These are phyloP conservation scores for Trypanosoma avium DNA, from an alignment of 208 protist species.

Conservation along the genomic window DNA sequence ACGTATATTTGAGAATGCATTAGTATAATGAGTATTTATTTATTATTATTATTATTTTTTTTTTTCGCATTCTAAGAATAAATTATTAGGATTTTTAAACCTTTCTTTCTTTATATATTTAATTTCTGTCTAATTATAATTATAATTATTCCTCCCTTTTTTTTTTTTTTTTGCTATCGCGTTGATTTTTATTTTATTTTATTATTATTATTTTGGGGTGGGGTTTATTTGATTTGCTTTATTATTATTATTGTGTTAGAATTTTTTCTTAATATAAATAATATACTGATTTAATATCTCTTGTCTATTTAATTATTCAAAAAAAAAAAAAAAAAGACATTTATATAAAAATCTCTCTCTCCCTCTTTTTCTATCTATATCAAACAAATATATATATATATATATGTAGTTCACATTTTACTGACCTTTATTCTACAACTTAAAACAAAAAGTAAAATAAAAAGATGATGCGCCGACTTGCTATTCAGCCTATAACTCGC, in stretches of 20 bases:
- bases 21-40: background rate
- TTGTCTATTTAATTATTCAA: too few relatives aligned
- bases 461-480: conserved; percentile 81
- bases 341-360: too few relatives aligned
- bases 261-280: too few relatives aligned
- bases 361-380: background rate
- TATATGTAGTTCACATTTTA: background rate
- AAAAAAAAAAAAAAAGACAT: too few relatives aligned
- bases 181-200: too few relatives aligned
- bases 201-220: too few relatives aligned
- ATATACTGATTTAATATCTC: too few relatives aligned
- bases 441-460: background rate
- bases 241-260: too few relatives aligned
- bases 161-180: background rate
- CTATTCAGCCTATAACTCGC: conserved; percentile 49
- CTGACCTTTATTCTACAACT: too few relatives aligned
- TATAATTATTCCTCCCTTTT: background rate
- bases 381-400: background rate
- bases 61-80: background rate
- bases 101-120: conserved; percentile 1
- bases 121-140: conserved; percentile 1
- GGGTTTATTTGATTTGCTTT: too few relatives aligned
- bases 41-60: background rate
- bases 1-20: too few relatives aligned
- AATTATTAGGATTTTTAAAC: background rate